Evolutionary conservation across 106 monocot genomes (phyloP).

Genomic region (Allium cepa): DNA sequence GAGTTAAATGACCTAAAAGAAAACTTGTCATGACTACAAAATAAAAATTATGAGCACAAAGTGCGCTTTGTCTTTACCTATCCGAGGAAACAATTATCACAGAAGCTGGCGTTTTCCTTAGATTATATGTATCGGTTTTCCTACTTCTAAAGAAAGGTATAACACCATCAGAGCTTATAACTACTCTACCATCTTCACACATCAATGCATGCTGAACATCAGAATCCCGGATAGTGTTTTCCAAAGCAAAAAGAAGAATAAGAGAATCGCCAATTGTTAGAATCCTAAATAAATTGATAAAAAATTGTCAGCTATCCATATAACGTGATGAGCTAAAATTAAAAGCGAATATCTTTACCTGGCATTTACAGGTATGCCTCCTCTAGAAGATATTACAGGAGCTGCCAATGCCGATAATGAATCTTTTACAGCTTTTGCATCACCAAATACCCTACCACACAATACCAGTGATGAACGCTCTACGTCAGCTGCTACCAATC

Average conservation of each 20-base stretch:
- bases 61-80: conserved; percentile 65
- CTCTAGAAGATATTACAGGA: conserved; percentile 66
- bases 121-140: conserved; percentile 9
- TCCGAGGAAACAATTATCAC: conserved; percentile 63
- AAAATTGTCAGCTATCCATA: background rate
- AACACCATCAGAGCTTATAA: conserved; percentile 45
- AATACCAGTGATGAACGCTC: conserved; percentile 73
- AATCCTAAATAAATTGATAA: conserved; percentile 22
- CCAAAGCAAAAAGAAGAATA: conserved; percentile 55
- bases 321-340: no score
- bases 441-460: conserved; percentile 80
- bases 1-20: no score
- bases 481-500: conserved; percentile 75
- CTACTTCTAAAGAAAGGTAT: conserved; percentile 42
- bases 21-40: background rate
- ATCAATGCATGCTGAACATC: conserved; percentile 30
- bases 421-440: conserved; percentile 41
- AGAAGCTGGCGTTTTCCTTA: conserved; percentile 35
- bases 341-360: conserved; percentile 31
- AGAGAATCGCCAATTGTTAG: conserved; percentile 50
- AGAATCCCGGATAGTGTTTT: conserved; percentile 34
- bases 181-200: conserved; percentile 45
- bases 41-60: background rate
- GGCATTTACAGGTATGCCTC: conserved; percentile 63
- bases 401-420: conserved; percentile 72